These are phyloP conservation scores for Phalaenopsis hybrid DNA, from an alignment of 116 monocot genomes.

Conservation along the genomic window DNA sequence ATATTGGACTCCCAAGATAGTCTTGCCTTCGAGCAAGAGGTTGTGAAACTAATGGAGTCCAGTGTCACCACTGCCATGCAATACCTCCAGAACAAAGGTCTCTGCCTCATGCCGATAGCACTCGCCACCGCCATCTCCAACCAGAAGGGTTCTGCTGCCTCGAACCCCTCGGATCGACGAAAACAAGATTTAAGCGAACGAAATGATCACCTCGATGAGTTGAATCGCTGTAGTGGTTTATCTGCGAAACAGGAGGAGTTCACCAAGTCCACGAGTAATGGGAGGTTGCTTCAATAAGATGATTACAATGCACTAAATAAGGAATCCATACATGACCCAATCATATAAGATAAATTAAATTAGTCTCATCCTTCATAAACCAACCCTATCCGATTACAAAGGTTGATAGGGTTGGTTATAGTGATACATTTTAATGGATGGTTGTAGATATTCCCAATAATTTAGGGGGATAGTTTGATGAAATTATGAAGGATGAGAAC, in stretches of 20 bases:
- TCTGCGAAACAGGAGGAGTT: not conserved
- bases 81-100: constrained; percentile 77
- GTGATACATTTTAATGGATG: not conserved
- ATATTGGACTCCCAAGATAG: constrained; percentile 22
- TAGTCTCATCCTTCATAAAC: no score
- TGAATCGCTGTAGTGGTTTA: not conserved
- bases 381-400: no score
- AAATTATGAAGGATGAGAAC: not conserved
- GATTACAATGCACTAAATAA: no score
- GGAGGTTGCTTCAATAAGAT: not conserved
- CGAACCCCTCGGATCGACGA: constrained; percentile 27
- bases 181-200: constrained; percentile 6
- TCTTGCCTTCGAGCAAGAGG: constrained; percentile 54
- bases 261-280: not conserved
- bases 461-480: not conserved
- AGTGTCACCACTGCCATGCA: constrained; percentile 74
- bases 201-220: not conserved
- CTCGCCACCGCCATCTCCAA: constrained; percentile 74
- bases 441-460: constrained; percentile 4
- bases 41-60: constrained; percentile 76
- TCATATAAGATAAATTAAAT: no score
- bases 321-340: no score
- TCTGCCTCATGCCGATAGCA: constrained; percentile 83
- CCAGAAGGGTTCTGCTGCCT: constrained; percentile 37
- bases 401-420: no score